Evolutionary conservation across 2,329 filamentous ascomycete species (phyloP).

Genomic region (Colletotrichum orbiculare): DNA sequence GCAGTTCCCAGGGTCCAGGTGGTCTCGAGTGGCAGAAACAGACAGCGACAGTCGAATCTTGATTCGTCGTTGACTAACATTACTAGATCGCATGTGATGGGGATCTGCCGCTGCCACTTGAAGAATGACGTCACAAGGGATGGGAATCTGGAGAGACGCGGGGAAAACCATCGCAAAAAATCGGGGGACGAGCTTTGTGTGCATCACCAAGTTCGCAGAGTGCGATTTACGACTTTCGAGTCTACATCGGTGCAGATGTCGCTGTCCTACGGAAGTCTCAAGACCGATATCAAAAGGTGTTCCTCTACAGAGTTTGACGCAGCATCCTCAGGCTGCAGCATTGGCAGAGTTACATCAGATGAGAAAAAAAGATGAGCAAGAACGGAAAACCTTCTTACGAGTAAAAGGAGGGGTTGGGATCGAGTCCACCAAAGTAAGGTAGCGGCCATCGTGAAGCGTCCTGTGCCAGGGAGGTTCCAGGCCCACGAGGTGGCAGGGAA

Average conservation of each 20-base stretch:
- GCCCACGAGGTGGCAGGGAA: slow-evolving; percentile 21
- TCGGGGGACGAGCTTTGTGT: background rate
- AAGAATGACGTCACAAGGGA: slow-evolving; percentile 15
- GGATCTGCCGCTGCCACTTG: background rate
- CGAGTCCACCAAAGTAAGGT: too few relatives aligned
- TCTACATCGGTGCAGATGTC: too few relatives aligned
- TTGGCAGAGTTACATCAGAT: slow-evolving; percentile 5
- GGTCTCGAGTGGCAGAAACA: slow-evolving; percentile 18
- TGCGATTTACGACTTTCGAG: too few relatives aligned
- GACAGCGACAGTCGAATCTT: background rate
- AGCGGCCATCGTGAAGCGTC: too few relatives aligned
- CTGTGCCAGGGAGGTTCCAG: background rate
- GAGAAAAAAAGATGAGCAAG: background rate
- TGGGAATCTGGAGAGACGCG: background rate
- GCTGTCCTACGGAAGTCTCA: background rate
- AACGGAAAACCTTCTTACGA: slow-evolving; percentile 19
- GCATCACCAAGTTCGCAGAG: too few relatives aligned
- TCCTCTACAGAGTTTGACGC: background rate
- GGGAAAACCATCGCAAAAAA: background rate
- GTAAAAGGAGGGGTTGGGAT: slow-evolving; percentile 31
- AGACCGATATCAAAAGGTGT: background rate
- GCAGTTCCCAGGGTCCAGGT: background rate
- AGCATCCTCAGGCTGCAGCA: slow-evolving; percentile 5
- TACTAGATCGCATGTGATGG: background rate
- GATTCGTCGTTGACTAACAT: slow-evolving; percentile 3